Percentiles rank a stretch among this genome's conserved stretches.
Evolutionary conservation across 208 protist genomes (phyloP).

Genomic region (Acanthamoeba quina): DNA sequence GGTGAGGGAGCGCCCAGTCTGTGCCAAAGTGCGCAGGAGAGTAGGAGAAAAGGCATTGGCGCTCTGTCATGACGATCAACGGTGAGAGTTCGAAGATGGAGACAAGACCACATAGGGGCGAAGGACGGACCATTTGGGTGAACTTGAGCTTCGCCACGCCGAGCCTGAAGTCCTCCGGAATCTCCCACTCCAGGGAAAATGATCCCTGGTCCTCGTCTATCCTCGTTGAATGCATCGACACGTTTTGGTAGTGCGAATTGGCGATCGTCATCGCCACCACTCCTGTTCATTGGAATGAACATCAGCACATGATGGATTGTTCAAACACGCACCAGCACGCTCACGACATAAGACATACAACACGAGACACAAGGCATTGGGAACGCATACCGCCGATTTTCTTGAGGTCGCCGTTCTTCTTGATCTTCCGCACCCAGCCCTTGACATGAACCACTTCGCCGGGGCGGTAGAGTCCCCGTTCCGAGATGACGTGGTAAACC

Average conservation of each 20-base stretch:
- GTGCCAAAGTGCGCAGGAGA: background rate
- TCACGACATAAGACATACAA: background rate
- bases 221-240: background rate
- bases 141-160: conserved; percentile 29
- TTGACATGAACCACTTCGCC: background rate
- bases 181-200: background rate
- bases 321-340: background rate
- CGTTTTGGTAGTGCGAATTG: background rate
- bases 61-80: background rate
- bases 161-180: background rate
- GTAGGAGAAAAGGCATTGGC: background rate
- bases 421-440: conserved; percentile 36
- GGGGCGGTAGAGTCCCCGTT: conserved; percentile 18
- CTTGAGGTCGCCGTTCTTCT: background rate
- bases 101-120: background rate
- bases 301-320: too few relatives aligned
- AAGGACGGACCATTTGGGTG: background rate
- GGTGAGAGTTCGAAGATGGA: background rate
- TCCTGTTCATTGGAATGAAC: background rate
- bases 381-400: background rate
- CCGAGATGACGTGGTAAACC: background rate
- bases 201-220: background rate
- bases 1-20: background rate
- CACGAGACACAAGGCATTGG: background rate
- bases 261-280: background rate